Percentiles rank a stretch among this genome's conserved stretches.
Evolutionary conservation across 2,329 filamentous ascomycete species (phyloP).

Genomic region (Biscogniauxia marginata): DNA sequence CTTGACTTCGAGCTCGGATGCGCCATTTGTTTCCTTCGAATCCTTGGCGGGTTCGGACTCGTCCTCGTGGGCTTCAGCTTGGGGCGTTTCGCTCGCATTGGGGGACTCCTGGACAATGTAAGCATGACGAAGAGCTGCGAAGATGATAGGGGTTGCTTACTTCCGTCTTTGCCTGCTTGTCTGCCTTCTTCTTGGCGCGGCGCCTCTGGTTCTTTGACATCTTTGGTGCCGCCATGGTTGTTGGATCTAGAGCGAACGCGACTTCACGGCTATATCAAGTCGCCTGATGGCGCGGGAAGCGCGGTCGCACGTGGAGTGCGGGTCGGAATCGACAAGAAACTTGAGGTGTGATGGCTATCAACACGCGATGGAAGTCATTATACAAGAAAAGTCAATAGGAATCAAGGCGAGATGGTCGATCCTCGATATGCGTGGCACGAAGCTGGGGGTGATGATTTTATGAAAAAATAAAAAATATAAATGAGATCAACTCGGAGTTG

Average conservation of each 20-base stretch:
- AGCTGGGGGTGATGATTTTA: neutral
- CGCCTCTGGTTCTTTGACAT: conserved; percentile 93
- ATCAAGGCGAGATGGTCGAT: neutral
- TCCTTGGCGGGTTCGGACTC: conserved; percentile 27
- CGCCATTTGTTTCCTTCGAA: conserved; percentile 25
- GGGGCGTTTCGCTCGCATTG: conserved; percentile 29
- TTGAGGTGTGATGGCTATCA: neutral
- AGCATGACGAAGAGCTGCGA: conserved; percentile 11
- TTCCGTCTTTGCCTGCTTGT: conserved; percentile 67
- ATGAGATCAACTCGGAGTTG: neutral
- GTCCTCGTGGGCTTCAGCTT: conserved; percentile 34
- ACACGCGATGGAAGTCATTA: neutral
- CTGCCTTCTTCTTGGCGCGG: conserved; percentile 90
- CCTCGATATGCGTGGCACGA: neutral
- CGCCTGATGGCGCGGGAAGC: neutral
- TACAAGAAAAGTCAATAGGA: neutral
- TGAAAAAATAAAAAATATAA: neutral
- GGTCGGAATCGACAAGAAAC: neutral
- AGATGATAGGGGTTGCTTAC: conserved; percentile 35
- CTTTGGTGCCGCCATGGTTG: conserved; percentile 64
- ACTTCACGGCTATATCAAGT: conserved; percentile 11
- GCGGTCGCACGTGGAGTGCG: neutral
- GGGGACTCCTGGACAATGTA: conserved; percentile 20
- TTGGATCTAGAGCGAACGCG: conserved; percentile 11
- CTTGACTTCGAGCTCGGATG: conserved; percentile 42